Percentiles rank a stretch among this genome's conserved stretches.
Evolutionary conservation across 2,329 filamentous ascomycete genomes (phyloP).

Genomic region (Trichophyton rubrum): DNA sequence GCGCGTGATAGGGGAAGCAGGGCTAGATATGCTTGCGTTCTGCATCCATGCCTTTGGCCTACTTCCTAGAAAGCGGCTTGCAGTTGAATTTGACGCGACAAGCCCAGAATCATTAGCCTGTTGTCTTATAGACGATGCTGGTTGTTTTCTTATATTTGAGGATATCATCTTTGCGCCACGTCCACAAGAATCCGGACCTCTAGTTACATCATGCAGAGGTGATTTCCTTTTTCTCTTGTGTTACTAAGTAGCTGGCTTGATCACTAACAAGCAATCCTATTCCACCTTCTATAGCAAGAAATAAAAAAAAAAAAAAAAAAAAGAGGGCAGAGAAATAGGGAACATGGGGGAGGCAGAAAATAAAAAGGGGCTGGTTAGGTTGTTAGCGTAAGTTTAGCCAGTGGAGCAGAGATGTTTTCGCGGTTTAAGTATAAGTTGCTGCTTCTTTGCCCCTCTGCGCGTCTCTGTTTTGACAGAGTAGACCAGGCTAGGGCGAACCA

Average conservation of each 20-base stretch:
- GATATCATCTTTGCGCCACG: constrained; percentile 1
- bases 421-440: background rate
- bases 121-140: background rate
- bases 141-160: background rate
- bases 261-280: background rate
- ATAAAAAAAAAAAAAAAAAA: background rate
- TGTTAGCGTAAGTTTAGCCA: background rate
- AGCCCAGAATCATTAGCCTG: constrained; percentile 3
- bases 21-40: background rate
- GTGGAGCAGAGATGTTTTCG: background rate
- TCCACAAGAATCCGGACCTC: background rate
- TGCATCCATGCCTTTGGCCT: constrained; percentile 30
- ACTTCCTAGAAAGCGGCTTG: constrained; percentile 29
- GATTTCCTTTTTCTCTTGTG: background rate
- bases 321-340: too few species aligned
- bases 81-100: constrained; percentile 27
- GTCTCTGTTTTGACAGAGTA: background rate
- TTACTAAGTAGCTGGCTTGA: background rate
- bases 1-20: background rate
- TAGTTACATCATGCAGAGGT: background rate
- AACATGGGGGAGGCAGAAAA: background rate
- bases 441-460: background rate
- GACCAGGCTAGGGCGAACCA: background rate
- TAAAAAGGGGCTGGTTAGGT: background rate
- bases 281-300: background rate